Evolutionary conservation across 306 rosid genomes (phyloP).

Genomic region (Vigna unguiculata): DNA sequence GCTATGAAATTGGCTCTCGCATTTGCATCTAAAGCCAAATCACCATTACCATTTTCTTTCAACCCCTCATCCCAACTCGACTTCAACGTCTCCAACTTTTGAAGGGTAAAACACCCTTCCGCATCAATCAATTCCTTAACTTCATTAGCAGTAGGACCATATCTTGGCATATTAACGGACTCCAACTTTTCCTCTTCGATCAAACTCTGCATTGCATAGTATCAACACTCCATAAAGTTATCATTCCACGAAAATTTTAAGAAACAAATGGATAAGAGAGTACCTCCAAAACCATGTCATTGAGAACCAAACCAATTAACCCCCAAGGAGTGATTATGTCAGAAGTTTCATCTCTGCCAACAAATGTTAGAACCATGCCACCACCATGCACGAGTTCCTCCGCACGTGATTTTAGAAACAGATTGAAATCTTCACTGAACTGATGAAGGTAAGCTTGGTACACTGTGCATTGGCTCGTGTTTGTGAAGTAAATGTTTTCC

Average conservation of each 20-base stretch:
- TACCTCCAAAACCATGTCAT: conserved; percentile 65
- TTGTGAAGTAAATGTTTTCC: conserved; percentile 43
- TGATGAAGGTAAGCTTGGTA: conserved; percentile 47
- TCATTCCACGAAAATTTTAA: neutral
- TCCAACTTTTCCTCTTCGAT: conserved; percentile 51
- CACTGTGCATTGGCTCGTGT: conserved; percentile 50
- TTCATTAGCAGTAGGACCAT: conserved; percentile 47
- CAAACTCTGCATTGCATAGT: conserved; percentile 4
- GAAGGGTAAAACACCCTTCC: conserved; percentile 52
- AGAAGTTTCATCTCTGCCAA: conserved; percentile 42
- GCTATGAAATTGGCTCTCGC: conserved; percentile 39
- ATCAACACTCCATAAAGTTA: conserved; percentile 2
- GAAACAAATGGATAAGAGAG: too few species aligned
- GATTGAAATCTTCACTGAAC: conserved; percentile 53
- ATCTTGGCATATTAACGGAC: conserved; percentile 51
- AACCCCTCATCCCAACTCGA: conserved; percentile 40
- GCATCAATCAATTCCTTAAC: conserved; percentile 46
- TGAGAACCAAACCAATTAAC: conserved; percentile 48
- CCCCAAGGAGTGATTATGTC: conserved; percentile 42
- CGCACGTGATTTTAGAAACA: conserved; percentile 51
- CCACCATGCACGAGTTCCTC: conserved; percentile 59
- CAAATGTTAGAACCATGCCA: conserved; percentile 48
- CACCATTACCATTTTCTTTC: neutral
- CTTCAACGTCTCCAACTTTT: conserved; percentile 33
- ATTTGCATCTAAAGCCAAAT: neutral